Evolutionary conservation across 805 yeast genomes (phyloP), one percentile per base, ranked within the genome.

Genomic region (Pichia insulana): DNA sequence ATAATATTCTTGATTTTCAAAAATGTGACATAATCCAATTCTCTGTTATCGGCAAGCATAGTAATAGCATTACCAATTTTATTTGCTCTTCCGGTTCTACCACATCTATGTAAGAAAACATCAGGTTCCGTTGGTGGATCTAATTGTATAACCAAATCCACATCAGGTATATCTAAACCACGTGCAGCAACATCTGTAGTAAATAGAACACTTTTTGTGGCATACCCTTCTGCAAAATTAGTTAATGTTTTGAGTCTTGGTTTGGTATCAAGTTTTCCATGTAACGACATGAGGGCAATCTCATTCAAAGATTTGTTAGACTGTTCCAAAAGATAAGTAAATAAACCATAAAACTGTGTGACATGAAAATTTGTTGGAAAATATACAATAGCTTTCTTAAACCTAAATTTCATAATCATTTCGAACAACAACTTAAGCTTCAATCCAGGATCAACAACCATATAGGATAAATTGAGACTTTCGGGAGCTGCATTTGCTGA

Each of bases 171-270:
- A 65, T 92, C 98, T 18, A 92, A 75, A 34, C 98, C 98, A 57
- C 98, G 73, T 0, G 97, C 96, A 0, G 98, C 97, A n/a, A 92
- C 96, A 68, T 92, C 98, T 0, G 98, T 92, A 2, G 98, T 88
- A 62, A 92, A 66, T 19, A 92, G 62, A 0, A 90, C 75, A 9
- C 80, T 68, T 49, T 77, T 80, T 3, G 62, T 59, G 3, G 63
- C 61, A 7, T 57, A 54, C 4, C 72, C 68, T 1, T 70, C 70
- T 0, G 78, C 58, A 56, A 90, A 92, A 28, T 61, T 64, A 10
- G 69, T 68, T 35, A 90, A 64, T 0, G 96, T 84, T 56, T 76
- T 83, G 40, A 82, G 62, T 50, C 99, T 72, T 13, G 95, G 76
- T 37, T 74, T 76, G 0, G 95, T 80, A n/a, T 78, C 77, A 27